Percentiles rank a stretch among this genome's conserved stretches.
Evolutionary conservation across 148 eudicot genomes (phyloP).

Genomic region (Amaranthus palmeri): DNA sequence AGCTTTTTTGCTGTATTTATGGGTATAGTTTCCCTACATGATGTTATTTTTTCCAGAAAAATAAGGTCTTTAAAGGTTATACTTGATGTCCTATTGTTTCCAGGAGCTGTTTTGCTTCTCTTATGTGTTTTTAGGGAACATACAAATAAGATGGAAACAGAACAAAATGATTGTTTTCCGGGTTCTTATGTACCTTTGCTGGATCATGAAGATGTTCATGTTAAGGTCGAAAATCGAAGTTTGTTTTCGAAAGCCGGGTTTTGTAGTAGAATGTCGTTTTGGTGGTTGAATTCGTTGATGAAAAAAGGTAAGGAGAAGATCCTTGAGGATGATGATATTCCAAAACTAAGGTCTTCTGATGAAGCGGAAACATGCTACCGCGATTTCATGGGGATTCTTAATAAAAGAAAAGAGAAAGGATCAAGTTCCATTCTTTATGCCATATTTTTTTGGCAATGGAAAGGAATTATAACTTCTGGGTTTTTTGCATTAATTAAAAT

Average conservation of each 20-base stretch:
- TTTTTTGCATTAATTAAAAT: conserved; percentile 44
- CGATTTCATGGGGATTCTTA: conserved; percentile 31
- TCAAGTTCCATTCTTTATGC: conserved; percentile 25
- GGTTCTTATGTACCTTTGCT: conserved; percentile 29
- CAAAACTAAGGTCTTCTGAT: conserved; percentile 36
- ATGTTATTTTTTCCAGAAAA: conserved; percentile 4
- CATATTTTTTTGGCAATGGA: conserved; percentile 42
- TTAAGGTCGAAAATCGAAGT: conserved; percentile 21
- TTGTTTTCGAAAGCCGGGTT: conserved; percentile 40
- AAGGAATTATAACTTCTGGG: conserved; percentile 40
- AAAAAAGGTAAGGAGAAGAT: conserved; percentile 40
- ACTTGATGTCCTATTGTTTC: conserved; percentile 26
- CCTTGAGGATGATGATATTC: conserved; percentile 45
- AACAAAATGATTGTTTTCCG: neutral
- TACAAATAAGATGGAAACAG: neutral
- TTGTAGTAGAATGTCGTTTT: conserved; percentile 46
- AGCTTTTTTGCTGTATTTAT: conserved; percentile 22
- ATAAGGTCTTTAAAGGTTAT: conserved; percentile 9
- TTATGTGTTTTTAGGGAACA: conserved; percentile 10
- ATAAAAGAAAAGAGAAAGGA: conserved; percentile 23
- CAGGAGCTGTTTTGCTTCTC: conserved; percentile 23
- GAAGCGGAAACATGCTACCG: conserved; percentile 40
- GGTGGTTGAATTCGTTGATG: conserved; percentile 65
- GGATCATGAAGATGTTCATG: conserved; percentile 12
- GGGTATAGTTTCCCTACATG: conserved; percentile 16